phyloP scores from a whole-genome alignment of 495 filamentous ascomycete species.

The Penicillium subrubescens region DNA sequence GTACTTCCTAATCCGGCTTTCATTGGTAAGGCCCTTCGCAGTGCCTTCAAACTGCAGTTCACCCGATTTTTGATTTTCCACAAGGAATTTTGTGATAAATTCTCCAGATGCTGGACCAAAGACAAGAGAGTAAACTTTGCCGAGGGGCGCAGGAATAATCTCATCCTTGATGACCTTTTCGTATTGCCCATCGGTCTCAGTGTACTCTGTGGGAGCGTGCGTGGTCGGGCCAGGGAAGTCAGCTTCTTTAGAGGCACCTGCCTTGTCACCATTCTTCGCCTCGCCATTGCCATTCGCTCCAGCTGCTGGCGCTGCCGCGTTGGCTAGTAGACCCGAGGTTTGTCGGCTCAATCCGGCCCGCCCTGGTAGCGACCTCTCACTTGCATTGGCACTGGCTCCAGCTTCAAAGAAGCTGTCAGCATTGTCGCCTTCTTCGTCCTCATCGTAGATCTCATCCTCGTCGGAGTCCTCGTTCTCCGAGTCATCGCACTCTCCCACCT shows the following conservation, averaged over 20 bases:
- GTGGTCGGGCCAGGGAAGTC: constrained; percentile 89
- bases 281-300: constrained; percentile 44
- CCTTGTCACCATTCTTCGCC: constrained; percentile 53
- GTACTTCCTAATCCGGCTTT: constrained; percentile 72
- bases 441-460: constrained; percentile 78
- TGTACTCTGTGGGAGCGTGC: constrained; percentile 83
- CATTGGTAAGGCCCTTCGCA: constrained; percentile 71
- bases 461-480: constrained; percentile 58
- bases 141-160: constrained; percentile 80
- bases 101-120: constrained; percentile 78
- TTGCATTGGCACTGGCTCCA: constrained; percentile 60
- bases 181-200: constrained; percentile 74
- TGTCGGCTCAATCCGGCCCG: constrained; percentile 62
- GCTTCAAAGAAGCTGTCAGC: constrained; percentile 61
- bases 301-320: constrained; percentile 32
- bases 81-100: constrained; percentile 83
- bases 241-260: constrained; percentile 51
- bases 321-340: constrained; percentile 60
- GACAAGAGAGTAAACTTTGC: constrained; percentile 84
- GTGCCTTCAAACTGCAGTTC: constrained; percentile 84
- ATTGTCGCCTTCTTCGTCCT: constrained; percentile 65
- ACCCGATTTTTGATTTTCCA: constrained; percentile 82
- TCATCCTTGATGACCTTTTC: constrained; percentile 86
- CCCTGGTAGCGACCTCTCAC: constrained; percentile 55
- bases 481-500: constrained; percentile 64